A percentile compares a stretch with the other conserved stretches of the same genome.
Conservation (phyloP, 2,329 filamentous ascomycete species). For the Stylonectria norvegica region DNA sequence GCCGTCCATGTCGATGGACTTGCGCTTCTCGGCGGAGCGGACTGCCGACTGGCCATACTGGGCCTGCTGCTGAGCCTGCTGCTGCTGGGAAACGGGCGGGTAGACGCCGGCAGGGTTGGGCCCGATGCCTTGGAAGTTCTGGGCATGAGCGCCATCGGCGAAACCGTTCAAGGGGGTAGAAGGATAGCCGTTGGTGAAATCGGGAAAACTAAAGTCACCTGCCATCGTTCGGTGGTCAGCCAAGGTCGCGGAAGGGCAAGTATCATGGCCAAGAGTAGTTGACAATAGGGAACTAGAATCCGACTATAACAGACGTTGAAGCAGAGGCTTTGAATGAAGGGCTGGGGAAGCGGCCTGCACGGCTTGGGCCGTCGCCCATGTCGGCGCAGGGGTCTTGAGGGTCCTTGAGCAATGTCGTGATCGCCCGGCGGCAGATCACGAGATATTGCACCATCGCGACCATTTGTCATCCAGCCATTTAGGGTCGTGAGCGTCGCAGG, state of each 20-base stretch:
- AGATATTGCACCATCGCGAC: slow-evolving; percentile 58
- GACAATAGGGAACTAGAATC: slow-evolving; percentile 13
- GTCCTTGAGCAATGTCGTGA: slow-evolving; percentile 26
- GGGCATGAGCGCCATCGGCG: slow-evolving; percentile 31
- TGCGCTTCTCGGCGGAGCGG: slow-evolving; percentile 43
- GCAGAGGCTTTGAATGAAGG: slow-evolving; percentile 15
- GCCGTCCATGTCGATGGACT: slow-evolving; percentile 37
- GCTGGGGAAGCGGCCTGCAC: slow-evolving; percentile 23
- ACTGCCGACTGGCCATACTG: slow-evolving; percentile 30
- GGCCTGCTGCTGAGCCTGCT: slow-evolving; percentile 23
- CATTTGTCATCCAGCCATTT: slow-evolving; percentile 40
- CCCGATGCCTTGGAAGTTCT: slow-evolving; percentile 51
- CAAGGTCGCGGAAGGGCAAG: slow-evolving; percentile 15
- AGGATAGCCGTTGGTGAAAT: slow-evolving; percentile 51
- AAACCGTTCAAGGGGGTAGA: slow-evolving; percentile 46
- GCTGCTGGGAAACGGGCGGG: slow-evolving; percentile 37
- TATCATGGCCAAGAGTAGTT: slow-evolving; percentile 20
- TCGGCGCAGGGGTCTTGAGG: slow-evolving; percentile 22
- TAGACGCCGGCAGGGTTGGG: slow-evolving; percentile 49
- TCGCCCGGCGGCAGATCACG: slow-evolving; percentile 45
- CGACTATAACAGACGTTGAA: slow-evolving; percentile 16
- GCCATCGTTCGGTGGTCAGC: slow-evolving; percentile 41
- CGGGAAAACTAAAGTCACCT: slow-evolving; percentile 57
- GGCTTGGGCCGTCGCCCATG: slow-evolving; percentile 24
- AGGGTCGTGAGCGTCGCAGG: slow-evolving; percentile 17